A percentile compares a stretch with the other conserved stretches of the same genome.
Conservation (phyloP, 495 filamentous ascomycete species). For the Xeromyces bisporus region DNA sequence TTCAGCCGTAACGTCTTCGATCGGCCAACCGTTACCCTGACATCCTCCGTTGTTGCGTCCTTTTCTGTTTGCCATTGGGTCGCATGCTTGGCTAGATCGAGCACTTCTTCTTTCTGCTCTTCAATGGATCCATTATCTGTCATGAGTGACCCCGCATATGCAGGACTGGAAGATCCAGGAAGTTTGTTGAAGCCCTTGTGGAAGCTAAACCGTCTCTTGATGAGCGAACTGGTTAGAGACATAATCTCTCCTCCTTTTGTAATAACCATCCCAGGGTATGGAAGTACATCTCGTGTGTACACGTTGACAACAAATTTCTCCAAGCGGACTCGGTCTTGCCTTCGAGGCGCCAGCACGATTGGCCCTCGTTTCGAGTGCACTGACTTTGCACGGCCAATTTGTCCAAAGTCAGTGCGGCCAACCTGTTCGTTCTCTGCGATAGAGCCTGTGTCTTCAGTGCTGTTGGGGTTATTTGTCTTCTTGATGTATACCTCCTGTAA, state of each 20-base stretch:
- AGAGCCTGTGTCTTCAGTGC: constrained; percentile 17
- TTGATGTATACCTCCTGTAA: constrained; percentile 67
- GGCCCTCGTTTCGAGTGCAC: constrained; percentile 1
- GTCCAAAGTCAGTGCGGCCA: constrained; percentile 17
- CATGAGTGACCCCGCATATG: constrained; percentile 3
- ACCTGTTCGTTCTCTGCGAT: constrained; percentile 12
- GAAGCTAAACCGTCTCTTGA: constrained; percentile 66
- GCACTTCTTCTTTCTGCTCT: too few species aligned
- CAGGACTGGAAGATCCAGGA: constrained; percentile 15
- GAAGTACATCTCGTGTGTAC: constrained; percentile 70
- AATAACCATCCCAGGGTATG: constrained; percentile 69
- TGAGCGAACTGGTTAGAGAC: constrained; percentile 45
- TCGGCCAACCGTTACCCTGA: background rate
- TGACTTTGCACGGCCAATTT: constrained; percentile 18
- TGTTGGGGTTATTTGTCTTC: constrained; percentile 61
- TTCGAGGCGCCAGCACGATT: constrained; percentile 36
- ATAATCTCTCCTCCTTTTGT: constrained; percentile 39
- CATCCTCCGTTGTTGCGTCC: too few species aligned
- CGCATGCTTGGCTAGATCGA: too few species aligned
- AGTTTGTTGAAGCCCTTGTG: constrained; percentile 16
- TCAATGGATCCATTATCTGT: constrained; percentile 6
- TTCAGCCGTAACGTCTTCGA: background rate
- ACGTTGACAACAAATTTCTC: constrained; percentile 60
- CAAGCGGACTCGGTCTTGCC: constrained; percentile 59
- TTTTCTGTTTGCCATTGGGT: too few species aligned